Conservation (phyloP, 2,329 filamentous ascomycete species). For the Colletotrichum trifolii region DNA sequence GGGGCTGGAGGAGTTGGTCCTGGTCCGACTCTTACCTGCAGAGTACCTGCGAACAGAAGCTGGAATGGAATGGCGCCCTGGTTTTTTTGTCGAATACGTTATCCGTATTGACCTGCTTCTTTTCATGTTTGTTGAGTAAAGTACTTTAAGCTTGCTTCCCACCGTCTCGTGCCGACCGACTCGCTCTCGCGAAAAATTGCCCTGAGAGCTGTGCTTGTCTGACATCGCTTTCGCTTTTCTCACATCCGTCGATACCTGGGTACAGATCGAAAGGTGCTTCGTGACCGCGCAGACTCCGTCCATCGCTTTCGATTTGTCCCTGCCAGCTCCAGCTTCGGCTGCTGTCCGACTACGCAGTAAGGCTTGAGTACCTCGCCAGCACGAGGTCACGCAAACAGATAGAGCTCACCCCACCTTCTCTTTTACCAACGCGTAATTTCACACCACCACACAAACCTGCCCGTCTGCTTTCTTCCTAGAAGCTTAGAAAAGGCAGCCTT, state of each 20-base stretch:
- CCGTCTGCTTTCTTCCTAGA: background rate
- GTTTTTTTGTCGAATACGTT: background rate
- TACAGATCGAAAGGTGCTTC: background rate
- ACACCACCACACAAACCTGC: slow-evolving; percentile 1
- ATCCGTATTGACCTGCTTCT: too few species aligned
- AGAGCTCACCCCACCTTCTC: slow-evolving; percentile 11
- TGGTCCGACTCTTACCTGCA: too few species aligned
- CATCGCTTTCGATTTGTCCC: background rate
- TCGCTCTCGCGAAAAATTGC: slow-evolving; percentile 19
- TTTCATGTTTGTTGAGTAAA: background rate
- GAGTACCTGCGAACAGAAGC: background rate
- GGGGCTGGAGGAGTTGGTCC: slow-evolving; percentile 13
- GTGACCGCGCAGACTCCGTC: slow-evolving; percentile 10
- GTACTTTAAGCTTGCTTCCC: slow-evolving; percentile 16
- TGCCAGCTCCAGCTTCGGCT: too few species aligned
- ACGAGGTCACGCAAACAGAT: too few species aligned
- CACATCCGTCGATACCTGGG: background rate
- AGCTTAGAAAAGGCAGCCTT: slow-evolving; percentile 1
- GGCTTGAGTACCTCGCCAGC: slow-evolving; percentile 1
- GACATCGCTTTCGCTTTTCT: slow-evolving; percentile 26
- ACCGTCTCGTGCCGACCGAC: too few species aligned
- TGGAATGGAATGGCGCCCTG: slow-evolving; percentile 16
- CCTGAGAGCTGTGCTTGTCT: background rate
- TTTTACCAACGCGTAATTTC: slow-evolving; percentile 18
- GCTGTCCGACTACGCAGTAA: background rate